Evolutionary conservation across 192 early-diverging fungal genomes (phyloP), one percentile per base, ranked within the genome.

Genomic region (Phlyctochytrium bullatum): DNA sequence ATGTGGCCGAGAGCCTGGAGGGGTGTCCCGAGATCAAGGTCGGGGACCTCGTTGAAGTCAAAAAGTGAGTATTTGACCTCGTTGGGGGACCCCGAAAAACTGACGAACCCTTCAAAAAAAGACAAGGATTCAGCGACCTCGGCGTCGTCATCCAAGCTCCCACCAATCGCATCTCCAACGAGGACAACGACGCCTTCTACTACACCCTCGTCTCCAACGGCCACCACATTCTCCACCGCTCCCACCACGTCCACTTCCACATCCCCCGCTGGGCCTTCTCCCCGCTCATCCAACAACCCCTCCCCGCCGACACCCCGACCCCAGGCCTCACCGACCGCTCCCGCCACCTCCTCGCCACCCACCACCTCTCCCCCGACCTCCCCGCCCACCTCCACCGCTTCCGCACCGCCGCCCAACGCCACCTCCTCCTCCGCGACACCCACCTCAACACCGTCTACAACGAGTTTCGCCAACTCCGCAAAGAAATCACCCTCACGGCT

Each of bases 381-480:
- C 14, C 77, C 29, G 51, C 52, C 6, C 75, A 77, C 53, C 68
- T 80, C 30, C 59, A 74, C 2, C 34, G 32, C 16, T 77, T 80
- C 62, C 32, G 59, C 23, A 62, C 51, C 23, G 66, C 67, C 14
- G 75, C 65, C 34, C 61, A 74, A 27, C 23, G 24, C 24, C 60
- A 68, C 52, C 52, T 59, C 4, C 68, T 59, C 40, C 52, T 53
- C 2, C 36, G 58, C 12, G n/a, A 59, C 2, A 36, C 33, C 14
- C 23, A 59, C 30, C 58, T 75, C 6, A 34, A 24, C 3, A 2
- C 20, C 24, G 59, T 62, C 0, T 71, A 72, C 62, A 17, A 4
- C 17, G 30, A 68, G 2, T 76, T 76, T 56, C 20, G 12, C 24
- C 16, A 62, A 17, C 25, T 23, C 25, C 25, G 34, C 16, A 27